These are phyloP conservation scores for Leccinum boreale DNA, from an alignment of 768 basidiomycete species.

Conservation along the genomic window DNA sequence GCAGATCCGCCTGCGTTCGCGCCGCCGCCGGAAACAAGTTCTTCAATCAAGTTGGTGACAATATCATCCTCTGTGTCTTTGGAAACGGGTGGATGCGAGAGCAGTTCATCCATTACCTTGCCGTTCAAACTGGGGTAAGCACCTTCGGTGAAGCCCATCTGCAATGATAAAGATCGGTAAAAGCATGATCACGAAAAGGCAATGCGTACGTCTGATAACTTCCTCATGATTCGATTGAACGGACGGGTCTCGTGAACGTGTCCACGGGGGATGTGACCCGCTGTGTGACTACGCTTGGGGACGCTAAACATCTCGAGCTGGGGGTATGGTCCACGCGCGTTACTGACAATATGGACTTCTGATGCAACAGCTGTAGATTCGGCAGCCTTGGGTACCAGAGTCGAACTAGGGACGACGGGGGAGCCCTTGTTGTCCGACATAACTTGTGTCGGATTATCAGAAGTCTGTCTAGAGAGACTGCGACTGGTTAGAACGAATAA, in stretches of 20 bases:
- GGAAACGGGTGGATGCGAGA: conserved; percentile 35
- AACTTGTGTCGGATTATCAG: conserved; percentile 16
- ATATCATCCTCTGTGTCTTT: conserved; percentile 65
- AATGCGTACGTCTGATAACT: conserved; percentile 60
- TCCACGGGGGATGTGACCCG: conserved; percentile 23
- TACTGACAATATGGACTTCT: conserved; percentile 53
- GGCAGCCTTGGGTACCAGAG: conserved; percentile 12
- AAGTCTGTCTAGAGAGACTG: conserved; percentile 27
- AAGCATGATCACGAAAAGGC: conserved; percentile 1
- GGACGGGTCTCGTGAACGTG: conserved; percentile 35
- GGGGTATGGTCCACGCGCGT: conserved; percentile 57
- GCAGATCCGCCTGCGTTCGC: conserved; percentile 36
- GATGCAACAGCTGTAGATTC: conserved; percentile 16
- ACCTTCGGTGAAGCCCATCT: conserved; percentile 76
- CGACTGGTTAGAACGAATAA: conserved; percentile 6
- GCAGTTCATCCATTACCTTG: conserved; percentile 51
- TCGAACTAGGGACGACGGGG: conserved; percentile 3
- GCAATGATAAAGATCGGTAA: conserved; percentile 4
- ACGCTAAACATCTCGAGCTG: conserved; percentile 61
- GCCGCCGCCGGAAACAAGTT: conserved; percentile 45
- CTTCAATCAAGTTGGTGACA: conserved; percentile 59
- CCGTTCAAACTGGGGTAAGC: conserved; percentile 49
- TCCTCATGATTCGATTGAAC: conserved; percentile 49
- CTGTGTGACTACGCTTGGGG: conserved; percentile 41
- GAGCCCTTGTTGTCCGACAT: background rate